Evolutionary conservation across 2,329 filamentous ascomycete genomes (phyloP).

Genomic region (Aspergillus fumigatiaffinis): DNA sequence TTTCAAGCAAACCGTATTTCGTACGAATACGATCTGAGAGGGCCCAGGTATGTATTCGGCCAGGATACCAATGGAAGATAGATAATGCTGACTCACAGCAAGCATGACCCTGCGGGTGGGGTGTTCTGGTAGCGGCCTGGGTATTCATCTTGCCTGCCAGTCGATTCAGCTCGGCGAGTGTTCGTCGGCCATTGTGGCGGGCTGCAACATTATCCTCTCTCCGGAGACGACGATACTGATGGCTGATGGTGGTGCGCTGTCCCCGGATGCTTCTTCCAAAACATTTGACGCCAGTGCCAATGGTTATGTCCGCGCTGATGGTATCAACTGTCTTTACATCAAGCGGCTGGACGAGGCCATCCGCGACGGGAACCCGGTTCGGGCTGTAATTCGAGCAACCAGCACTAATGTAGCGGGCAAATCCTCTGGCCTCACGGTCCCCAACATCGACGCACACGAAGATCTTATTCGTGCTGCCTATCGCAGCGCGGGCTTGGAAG

Average conservation of each 20-base stretch:
- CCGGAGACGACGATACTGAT: slow-evolving; percentile 25
- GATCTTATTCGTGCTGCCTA: slow-evolving; percentile 7
- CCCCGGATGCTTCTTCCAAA: slow-evolving; percentile 23
- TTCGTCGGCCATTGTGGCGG: slow-evolving; percentile 28
- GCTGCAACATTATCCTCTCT: slow-evolving; percentile 30
- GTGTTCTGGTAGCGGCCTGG: slow-evolving; percentile 32
- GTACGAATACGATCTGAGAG: slow-evolving; percentile 19
- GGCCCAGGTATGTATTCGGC: slow-evolving; percentile 10
- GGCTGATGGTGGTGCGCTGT: slow-evolving; percentile 32
- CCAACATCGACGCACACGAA: slow-evolving; percentile 12
- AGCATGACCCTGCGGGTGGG: slow-evolving; percentile 30
- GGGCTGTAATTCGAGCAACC: slow-evolving; percentile 32
- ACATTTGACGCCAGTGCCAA: slow-evolving; percentile 25
- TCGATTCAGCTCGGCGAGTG: slow-evolving; percentile 12
- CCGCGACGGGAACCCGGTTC: slow-evolving; percentile 26
- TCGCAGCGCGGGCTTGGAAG: slow-evolving; percentile 2
- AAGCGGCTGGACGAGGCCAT: slow-evolving; percentile 26
- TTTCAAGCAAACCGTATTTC: slow-evolving; percentile 23
- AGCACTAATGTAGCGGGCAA: slow-evolving; percentile 27
- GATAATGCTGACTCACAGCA: background rate
- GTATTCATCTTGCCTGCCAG: slow-evolving; percentile 28
- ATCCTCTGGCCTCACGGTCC: slow-evolving; percentile 16
- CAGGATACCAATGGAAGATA: background rate
- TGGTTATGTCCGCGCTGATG: slow-evolving; percentile 31
- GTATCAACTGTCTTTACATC: slow-evolving; percentile 26